phyloP scores from a whole-genome alignment of 768 basidiomycete genomes.

The Lactifluus hygrophoroides region DNA sequence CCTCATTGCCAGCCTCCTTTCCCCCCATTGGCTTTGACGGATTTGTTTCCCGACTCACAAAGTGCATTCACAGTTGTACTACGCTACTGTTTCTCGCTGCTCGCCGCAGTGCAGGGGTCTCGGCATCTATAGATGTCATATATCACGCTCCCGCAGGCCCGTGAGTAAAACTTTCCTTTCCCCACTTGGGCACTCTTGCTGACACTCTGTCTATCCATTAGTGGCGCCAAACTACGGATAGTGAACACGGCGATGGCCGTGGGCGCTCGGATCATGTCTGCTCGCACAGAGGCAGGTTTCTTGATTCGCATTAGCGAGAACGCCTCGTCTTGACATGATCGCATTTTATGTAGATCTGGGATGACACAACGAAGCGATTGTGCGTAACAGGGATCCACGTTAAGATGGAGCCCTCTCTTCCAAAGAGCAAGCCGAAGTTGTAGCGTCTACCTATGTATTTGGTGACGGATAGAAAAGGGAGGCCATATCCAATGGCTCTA shows the following conservation, averaged over 20 bases:
- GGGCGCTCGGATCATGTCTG: conserved; percentile 21
- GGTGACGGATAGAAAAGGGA: background rate
- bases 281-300: conserved; percentile 20
- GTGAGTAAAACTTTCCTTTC: conserved; percentile 4
- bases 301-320: background rate
- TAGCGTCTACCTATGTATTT: background rate
- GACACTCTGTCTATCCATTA: background rate
- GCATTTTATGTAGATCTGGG: conserved; percentile 20
- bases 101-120: conserved; percentile 9
- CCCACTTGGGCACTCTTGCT: background rate
- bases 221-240: conserved; percentile 21
- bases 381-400: conserved; percentile 19
- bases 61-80: conserved; percentile 10
- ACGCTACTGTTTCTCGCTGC: conserved; percentile 18
- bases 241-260: conserved; percentile 22
- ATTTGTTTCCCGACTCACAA: background rate
- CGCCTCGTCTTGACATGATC: background rate
- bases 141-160: conserved; percentile 22
- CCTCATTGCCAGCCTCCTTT: background rate
- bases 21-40: background rate
- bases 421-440: conserved; percentile 10
- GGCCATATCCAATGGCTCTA: background rate
- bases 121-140: conserved; percentile 16
- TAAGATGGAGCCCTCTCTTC: conserved; percentile 21
- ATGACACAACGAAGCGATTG: conserved; percentile 16